These are phyloP conservation scores for Parsonsia alboflavescens DNA, from an alignment of 257 asterid species.

Conservation along the genomic window DNA sequence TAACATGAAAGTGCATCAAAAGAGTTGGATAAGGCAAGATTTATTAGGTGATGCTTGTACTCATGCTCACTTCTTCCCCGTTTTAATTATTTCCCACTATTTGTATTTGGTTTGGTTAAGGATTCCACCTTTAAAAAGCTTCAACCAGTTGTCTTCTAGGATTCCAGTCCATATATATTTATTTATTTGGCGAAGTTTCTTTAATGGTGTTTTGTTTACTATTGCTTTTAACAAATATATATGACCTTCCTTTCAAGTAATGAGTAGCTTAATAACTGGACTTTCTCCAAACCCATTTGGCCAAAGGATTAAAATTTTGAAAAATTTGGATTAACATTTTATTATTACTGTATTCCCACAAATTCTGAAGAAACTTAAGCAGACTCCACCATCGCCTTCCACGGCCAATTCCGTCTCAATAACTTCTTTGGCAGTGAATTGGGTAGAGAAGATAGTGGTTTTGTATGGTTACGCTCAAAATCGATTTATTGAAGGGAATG, in stretches of 20 bases:
- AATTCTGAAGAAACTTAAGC: no score
- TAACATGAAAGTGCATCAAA: no score
- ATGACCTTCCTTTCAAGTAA: neutral
- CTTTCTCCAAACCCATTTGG: slow-evolving; percentile 3
- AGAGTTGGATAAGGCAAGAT: no score
- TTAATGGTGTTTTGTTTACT: neutral
- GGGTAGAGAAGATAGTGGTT: no score
- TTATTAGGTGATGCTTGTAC: neutral
- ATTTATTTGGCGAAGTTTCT: neutral
- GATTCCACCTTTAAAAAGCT: neutral
- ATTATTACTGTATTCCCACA: no score
- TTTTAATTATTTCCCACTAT: neutral
- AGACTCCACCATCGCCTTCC: no score
- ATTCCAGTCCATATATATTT: neutral
- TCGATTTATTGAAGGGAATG: no score
- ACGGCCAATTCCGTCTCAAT: no score
- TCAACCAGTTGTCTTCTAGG: neutral
- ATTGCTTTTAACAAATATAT: neutral
- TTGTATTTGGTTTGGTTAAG: neutral
- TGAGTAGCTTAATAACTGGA: neutral
- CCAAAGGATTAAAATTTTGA: no score
- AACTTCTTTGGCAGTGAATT: no score
- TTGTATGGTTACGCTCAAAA: no score
- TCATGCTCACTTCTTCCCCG: neutral
- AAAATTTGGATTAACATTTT: no score